Percentiles rank a stretch among this genome's conserved stretches.
phyloP scores from a whole-genome alignment of 2,329 filamentous ascomycete species.

The Penicillium fuscoglaucum region DNA sequence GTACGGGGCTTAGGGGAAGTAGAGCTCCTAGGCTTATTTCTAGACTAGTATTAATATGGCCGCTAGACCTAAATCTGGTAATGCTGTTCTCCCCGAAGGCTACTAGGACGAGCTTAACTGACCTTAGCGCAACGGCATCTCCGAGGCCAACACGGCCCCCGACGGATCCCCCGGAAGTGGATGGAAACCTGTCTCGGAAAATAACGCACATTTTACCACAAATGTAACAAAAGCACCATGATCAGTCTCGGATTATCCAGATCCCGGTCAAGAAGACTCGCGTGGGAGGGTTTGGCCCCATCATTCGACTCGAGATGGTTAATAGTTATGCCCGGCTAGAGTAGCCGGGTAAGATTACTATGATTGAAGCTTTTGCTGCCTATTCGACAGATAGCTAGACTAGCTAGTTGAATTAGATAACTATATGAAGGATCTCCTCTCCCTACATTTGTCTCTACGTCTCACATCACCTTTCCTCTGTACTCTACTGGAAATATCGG shows the following conservation, averaged over 20 bases:
- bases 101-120: neutral
- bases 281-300: neutral
- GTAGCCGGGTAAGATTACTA: neutral
- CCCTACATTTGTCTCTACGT: neutral
- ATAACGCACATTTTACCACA: neutral
- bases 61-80: neutral
- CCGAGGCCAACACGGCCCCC: too few relatives aligned
- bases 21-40: too few relatives aligned
- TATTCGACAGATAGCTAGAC: neutral
- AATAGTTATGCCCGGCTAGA: neutral
- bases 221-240: neutral
- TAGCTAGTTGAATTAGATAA: neutral
- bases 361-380: neutral
- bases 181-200: neutral
- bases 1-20: too few relatives aligned
- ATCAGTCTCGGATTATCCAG: neutral
- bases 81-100: neutral
- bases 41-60: neutral
- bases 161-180: neutral
- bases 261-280: neutral
- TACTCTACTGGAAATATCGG: neutral
- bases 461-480: neutral
- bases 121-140: neutral
- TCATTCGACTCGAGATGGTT: neutral
- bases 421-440: neutral